phyloP scores from a whole-genome alignment of 2,329 filamentous ascomycete genomes.

The Fusarium guadeloupense region DNA sequence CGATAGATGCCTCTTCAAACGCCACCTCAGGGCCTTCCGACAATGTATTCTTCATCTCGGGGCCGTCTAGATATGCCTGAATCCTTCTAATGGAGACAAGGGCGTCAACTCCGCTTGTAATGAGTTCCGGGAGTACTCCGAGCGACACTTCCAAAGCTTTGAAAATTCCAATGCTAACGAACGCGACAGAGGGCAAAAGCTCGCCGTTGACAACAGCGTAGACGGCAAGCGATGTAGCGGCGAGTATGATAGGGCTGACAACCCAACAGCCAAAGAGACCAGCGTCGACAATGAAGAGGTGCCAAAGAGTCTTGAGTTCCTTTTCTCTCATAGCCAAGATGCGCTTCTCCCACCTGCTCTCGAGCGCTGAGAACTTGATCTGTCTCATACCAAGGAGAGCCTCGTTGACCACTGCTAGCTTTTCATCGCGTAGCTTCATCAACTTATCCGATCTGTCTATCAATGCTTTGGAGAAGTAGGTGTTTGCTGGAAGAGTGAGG shows the following conservation, averaged over 20 bases:
- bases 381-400: constrained; percentile 82
- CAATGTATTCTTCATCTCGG: constrained; percentile 68
- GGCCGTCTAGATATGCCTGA: constrained; percentile 73
- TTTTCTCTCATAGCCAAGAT: constrained; percentile 69
- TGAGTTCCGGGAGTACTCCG: constrained; percentile 76
- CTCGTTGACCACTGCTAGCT: constrained; percentile 79
- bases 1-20: constrained; percentile 74
- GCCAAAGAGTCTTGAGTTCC: constrained; percentile 74
- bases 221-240: constrained; percentile 73
- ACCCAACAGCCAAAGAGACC: constrained; percentile 75
- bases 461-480: constrained; percentile 72
- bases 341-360: constrained; percentile 77
- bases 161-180: constrained; percentile 80
- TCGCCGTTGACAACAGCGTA: constrained; percentile 72
- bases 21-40: constrained; percentile 66
- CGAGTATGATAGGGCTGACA: constrained; percentile 75
- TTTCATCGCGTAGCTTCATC: constrained; percentile 80
- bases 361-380: constrained; percentile 84
- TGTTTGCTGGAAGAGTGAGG: constrained; percentile 73
- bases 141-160: constrained; percentile 76
- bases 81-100: constrained; percentile 78
- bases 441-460: constrained; percentile 71
- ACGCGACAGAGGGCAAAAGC: constrained; percentile 77
- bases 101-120: constrained; percentile 75
- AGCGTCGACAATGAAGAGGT: constrained; percentile 70